A percentile compares a stretch with the other conserved stretches of the same genome.
phyloP scores from a whole-genome alignment of 2,329 filamentous ascomycete genomes.

The Calycina herbarum region DNA sequence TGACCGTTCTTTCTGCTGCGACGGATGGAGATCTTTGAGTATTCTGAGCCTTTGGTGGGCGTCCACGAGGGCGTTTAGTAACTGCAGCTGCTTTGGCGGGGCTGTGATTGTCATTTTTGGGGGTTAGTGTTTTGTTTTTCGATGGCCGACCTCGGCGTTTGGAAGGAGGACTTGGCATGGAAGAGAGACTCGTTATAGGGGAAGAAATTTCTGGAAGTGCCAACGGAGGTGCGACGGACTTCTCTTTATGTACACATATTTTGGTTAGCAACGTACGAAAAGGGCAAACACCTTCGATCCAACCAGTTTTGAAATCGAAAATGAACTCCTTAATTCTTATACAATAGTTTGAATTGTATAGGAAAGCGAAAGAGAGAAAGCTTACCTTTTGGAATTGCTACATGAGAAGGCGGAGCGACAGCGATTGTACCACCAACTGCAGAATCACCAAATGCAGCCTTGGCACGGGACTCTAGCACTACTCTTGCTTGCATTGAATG shows the following conservation, averaged over 20 bases:
- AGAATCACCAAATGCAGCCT: background rate
- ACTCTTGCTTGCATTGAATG: background rate
- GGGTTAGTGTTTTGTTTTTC: background rate
- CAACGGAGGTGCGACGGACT: background rate
- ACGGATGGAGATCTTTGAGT: no score
- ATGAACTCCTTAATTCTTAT: no score
- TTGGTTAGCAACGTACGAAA: no score
- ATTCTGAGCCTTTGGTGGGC: background rate
- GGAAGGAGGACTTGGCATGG: background rate
- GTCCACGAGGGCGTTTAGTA: background rate
- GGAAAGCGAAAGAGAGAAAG: no score
- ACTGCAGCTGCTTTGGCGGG: background rate
- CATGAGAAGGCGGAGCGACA: background rate
- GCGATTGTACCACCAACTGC: background rate
- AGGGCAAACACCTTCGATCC: no score
- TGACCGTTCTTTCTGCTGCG: no score
- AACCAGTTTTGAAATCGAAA: no score
- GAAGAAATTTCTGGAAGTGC: background rate
- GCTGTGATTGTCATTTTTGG: background rate
- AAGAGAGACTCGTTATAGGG: background rate
- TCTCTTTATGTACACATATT: no score
- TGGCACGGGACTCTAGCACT: background rate
- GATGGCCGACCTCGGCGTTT: background rate
- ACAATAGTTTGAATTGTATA: no score
- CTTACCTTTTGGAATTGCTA: background rate